Conservation (phyloP, 1,284 basidiomycete species). For the Naganishia albida region DNA sequence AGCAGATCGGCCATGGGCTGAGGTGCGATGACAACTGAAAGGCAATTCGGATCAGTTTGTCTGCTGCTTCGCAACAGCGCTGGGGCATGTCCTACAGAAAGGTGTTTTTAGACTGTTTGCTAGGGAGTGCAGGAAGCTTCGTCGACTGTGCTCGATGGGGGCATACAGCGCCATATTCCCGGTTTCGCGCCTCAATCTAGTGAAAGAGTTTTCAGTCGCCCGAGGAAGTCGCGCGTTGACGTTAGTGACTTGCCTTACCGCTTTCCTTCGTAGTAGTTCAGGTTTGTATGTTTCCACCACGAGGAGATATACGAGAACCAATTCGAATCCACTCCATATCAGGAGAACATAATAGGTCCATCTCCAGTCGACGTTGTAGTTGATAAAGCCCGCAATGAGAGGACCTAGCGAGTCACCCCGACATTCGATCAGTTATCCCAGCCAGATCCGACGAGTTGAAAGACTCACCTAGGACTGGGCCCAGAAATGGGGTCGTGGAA, state of each 20-base stretch:
- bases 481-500: conserved; percentile 43
- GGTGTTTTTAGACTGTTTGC: conserved; percentile 64
- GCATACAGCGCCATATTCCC: conserved; percentile 60
- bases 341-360: conserved; percentile 73
- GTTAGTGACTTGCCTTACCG: not conserved
- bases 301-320: conserved; percentile 1
- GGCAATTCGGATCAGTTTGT: too few relatives aligned
- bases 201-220: not conserved
- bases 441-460: not conserved
- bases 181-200: not conserved
- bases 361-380: conserved; percentile 66
- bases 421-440: conserved; percentile 15
- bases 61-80: too few relatives aligned
- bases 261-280: not conserved
- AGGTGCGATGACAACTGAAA: conserved; percentile 64
- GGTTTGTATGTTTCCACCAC: conserved; percentile 3
- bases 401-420: conserved; percentile 68
- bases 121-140: conserved; percentile 58
- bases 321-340: conserved; percentile 47
- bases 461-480: not conserved
- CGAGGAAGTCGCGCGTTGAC: not conserved
- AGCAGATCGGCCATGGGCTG: conserved; percentile 76
- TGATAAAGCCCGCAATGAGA: conserved; percentile 59
- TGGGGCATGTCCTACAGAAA: conserved; percentile 62
- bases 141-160: conserved; percentile 59